Evolutionary conservation across 2,329 filamentous ascomycete genomes (phyloP), one percentile per base, ranked within the genome.

Genomic region (Verticillium zaregamsianum): DNA sequence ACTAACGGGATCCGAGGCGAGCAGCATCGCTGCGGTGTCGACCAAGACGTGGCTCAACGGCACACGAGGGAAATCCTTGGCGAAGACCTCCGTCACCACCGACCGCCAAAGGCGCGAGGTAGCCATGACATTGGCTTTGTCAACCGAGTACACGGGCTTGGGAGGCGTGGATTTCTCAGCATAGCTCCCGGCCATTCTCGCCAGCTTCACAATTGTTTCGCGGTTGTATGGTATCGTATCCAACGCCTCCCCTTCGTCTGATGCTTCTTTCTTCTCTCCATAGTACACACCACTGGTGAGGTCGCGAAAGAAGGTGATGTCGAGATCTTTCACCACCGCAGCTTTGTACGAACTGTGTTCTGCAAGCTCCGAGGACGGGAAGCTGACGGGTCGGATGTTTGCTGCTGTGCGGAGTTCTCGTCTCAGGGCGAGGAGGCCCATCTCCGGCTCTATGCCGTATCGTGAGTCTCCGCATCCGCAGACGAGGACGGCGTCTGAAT

Each of bases 211-310:
- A 66, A 92, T 89, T 76, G 92, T 88, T 49, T 79, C 74, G 49
- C 88, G 82, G 15, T 84, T 87, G 77, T 92, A 92, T 5, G 87
- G 85, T 71, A 92, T 90, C 0, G 86, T 90, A 75, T 92, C 89
- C 74, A 84, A 80, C 3, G 89, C 89, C 65, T 80, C 79, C 61
- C 83, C 86, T 66, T 74, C 85, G 67, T 92, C 88, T 4, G 55
- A 59, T 0, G 62, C 62, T 56, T 67, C 64, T 54, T 64, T 9
- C 57, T 88, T 80, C 17, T 90, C 87, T 28, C 90, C 90, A 72
- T 92, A 92, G 79, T 92, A 92, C 73, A 92, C 90, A 23, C 90
- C 90, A 9, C 90, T 89, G 0, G 90, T 92, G 62, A 92, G 76
- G 71, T 92, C 90, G 52, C 90, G 87, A 69, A 92, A 84, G 76